Evolutionary conservation across 2,329 filamentous ascomycete species (phyloP), one percentile per base, ranked within the genome.

Genomic region (Aspergillus persii): DNA sequence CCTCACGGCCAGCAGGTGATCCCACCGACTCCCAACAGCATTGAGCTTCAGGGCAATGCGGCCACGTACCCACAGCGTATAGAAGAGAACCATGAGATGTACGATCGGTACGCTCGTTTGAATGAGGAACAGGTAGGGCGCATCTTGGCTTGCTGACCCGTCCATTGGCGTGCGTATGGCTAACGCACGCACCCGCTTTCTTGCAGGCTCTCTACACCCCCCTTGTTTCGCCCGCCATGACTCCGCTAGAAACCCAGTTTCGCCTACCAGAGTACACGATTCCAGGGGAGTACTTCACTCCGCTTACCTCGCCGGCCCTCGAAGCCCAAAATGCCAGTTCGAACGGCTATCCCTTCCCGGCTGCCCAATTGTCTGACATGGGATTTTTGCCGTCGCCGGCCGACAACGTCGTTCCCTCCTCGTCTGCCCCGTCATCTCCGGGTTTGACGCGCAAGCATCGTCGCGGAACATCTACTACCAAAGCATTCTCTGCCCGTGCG

Each of bases 141-240:
- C 7, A 47, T 5, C 3, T 7, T 29, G 39, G 46, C 27, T 11
- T 4, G 29, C 31, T 48, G 15, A 26, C n/a, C 48, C 12, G 41
- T 39, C 30, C 39, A 29, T 50, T 31, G 36, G 51, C 33, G 29
- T 57, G 54, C 46, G 44, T 59, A 52, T 56, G 48, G 58, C 65
- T 64, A 63, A 67, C 64, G 53, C 63, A 58, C 55, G 54, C 49
- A 53, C 47, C 53, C 44, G 48, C 54, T 41, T 56, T 63, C 27
- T 44, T 56, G 44, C 61, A 81, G 79, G 75, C 78, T 53, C 73
- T 79, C 11, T 82, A 81, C 66, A 82, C 80, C 8, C 80, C 80
- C 23, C 73, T 81, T 44, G 74, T 82, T 30, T 82, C 80, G 52
- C 80, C 80, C 9, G 80, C 80, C 27, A 80, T 81, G 73, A 81